Percentiles rank a stretch among this genome's conserved stretches.
These are phyloP conservation scores for Clonostachys sp. DNA, from an alignment of 2,329 filamentous ascomycete genomes.

Conservation along the genomic window DNA sequence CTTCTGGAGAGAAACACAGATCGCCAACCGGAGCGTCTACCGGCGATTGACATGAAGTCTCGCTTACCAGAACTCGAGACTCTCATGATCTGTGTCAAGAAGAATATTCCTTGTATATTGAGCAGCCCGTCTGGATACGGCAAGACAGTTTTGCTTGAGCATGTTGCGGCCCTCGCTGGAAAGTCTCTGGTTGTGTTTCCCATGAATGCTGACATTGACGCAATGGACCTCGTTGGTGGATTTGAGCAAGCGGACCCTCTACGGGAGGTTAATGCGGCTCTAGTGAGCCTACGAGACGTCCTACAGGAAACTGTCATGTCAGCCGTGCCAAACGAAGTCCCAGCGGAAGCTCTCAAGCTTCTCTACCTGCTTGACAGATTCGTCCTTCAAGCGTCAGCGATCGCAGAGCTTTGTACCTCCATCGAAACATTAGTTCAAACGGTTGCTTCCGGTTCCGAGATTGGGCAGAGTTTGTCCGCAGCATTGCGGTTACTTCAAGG, in stretches of 20 bases:
- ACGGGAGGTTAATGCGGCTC: conserved; percentile 59
- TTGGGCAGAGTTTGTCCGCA: conserved; percentile 41
- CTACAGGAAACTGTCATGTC: conserved; percentile 46
- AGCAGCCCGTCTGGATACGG: conserved; percentile 82
- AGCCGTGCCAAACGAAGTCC: conserved; percentile 39
- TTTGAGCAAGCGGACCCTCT: conserved; percentile 91
- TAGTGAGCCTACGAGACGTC: conserved; percentile 44
- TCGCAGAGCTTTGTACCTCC: conserved; percentile 27
- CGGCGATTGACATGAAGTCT: conserved; percentile 41
- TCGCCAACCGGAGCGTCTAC: conserved; percentile 46
- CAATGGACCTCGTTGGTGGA: conserved; percentile 93
- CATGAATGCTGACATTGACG: conserved; percentile 92
- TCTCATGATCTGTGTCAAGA: conserved; percentile 78
- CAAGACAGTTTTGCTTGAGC: conserved; percentile 76
- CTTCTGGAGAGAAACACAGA: conserved; percentile 57
- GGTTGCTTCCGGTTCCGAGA: conserved; percentile 35
- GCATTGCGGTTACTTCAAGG: conserved; percentile 45
- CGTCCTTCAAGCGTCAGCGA: conserved; percentile 27
- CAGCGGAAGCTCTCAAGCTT: conserved; percentile 41
- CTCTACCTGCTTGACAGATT: conserved; percentile 42
- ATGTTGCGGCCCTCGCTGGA: conserved; percentile 76
- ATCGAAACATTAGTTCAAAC: conserved; percentile 33
- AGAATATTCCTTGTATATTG: conserved; percentile 84
- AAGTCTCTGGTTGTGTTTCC: conserved; percentile 76
- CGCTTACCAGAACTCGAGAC: conserved; percentile 77